Conservation (phyloP, 345 rosid genomes). For the Nasturtium officinale region DNA sequence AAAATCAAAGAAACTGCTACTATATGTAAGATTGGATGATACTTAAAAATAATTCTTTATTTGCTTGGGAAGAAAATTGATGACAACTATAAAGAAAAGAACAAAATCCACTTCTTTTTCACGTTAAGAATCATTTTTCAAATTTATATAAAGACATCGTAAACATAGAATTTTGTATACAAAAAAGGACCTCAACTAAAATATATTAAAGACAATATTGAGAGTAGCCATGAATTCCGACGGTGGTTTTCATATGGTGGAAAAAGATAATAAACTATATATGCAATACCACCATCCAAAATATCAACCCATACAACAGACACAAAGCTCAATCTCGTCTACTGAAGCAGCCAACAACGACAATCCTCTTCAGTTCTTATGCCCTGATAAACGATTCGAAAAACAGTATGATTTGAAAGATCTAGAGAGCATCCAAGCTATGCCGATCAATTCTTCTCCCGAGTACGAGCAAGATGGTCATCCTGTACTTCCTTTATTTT, state of each 20-base stretch:
- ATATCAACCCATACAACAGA: not conserved
- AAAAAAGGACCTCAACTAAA: not conserved
- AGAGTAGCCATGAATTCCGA: not conserved
- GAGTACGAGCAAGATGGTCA: not conserved
- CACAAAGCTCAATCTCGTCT: not conserved
- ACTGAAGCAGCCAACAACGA: not conserved
- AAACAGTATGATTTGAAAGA: no score
- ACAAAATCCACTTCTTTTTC: no score
- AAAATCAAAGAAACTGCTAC: no score
- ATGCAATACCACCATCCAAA: not conserved
- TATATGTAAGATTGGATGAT: no score
- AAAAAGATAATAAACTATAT: not conserved
- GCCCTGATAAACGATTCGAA: accelerated
- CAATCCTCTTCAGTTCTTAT: not conserved
- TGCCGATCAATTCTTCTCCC: not conserved
- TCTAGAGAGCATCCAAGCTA: no score
- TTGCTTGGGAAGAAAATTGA: no score
- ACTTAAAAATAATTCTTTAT: no score
- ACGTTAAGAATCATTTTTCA: no score
- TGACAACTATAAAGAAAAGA: no score
- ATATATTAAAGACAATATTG: not conserved
- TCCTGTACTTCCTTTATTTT: not conserved
- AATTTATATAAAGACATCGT: not conserved
- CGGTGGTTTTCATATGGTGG: not conserved
- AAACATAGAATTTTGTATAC: no score